Evolutionary conservation across 179 eudicot species (phyloP).

Genomic region (Patellifolia procumbens): DNA sequence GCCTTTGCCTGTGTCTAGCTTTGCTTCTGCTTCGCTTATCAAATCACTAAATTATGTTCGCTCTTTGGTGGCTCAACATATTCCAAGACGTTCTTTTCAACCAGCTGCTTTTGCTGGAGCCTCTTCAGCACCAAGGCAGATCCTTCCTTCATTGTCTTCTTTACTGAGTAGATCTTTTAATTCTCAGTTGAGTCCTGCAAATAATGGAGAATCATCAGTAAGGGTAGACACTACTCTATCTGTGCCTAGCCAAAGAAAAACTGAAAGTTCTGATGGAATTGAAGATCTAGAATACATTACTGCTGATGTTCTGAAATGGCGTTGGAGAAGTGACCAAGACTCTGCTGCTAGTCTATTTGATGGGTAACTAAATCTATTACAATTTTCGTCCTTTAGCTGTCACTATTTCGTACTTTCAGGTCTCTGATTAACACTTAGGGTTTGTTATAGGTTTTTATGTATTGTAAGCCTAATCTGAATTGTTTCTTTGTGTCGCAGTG

Average conservation of each 20-base stretch:
- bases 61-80: conserved; percentile 84
- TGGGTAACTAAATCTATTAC: conserved; percentile 50
- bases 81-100: conserved; percentile 84
- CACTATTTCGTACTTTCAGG: not conserved
- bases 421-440: conserved; percentile 3
- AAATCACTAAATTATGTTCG: conserved; percentile 94
- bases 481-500: conserved; percentile 48
- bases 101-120: conserved; percentile 94
- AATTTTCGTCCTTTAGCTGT: conserved; percentile 4
- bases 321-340: conserved; percentile 76
- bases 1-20: conserved; percentile 86
- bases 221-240: conserved; percentile 63
- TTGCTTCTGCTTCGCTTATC: conserved; percentile 77
- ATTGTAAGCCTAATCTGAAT: conserved; percentile 20
- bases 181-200: conserved; percentile 76
- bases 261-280: conserved; percentile 57
- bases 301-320: conserved; percentile 86
- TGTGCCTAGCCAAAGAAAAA: conserved; percentile 59
- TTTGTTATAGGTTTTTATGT: conserved; percentile 5
- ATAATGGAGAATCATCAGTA: conserved; percentile 62
- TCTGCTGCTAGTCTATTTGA: conserved; percentile 53
- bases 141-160: conserved; percentile 92
- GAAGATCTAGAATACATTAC: conserved; percentile 73
- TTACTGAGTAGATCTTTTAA: conserved; percentile 88
- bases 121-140: conserved; percentile 73